Evolutionary conservation across 2,329 filamentous ascomycete species (phyloP), one percentile per base, ranked within the genome.

Genomic region (Cryphonectria radicalis): DNA sequence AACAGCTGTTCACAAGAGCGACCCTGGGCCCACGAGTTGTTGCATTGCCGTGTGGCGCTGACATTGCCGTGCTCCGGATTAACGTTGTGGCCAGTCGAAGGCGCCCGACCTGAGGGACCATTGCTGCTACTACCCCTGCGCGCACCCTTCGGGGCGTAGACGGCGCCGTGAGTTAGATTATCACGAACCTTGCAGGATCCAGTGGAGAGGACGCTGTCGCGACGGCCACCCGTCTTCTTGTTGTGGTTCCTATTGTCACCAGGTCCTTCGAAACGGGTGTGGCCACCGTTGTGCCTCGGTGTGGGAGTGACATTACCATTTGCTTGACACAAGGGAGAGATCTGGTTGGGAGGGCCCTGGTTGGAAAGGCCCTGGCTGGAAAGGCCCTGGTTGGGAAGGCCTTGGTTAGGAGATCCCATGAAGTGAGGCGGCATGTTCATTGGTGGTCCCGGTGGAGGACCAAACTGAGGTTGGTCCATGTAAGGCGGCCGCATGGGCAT

Each of bases 181-280:
- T 70, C 67, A 50, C 67, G 70, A 32, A 67, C 25, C 66, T 69
- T 70, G 19, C 68, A 68, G 1, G 71, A 67, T 28, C 59, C 63
- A 13, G 17, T 67, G 35, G 69, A 71, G 37, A 55, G 37, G 22
- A 35, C 35, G 50, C 69, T 73, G 50, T 66, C 46, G 32, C 69
- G 66, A 59, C 71, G 71, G 46, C 66, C 64, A 19, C 46, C 50
- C 6, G 8, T 50, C 28, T 8, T 53, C 59, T 63, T 57, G 57
- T 55, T 40, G 57, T 62, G 57, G 53, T 35, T 60, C 17, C 55
- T 28, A 17, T 50, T n/a, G 25, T 55, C 55, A 8, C 28, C 57
- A 22, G 25, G 28, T 17, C 55, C 28, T n/a, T 59, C 59, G 19
- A 14, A 60, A 10, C 66, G 35, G 19, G 59, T 66, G 10, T 63